A percentile compares a stretch with the other conserved stretches of the same genome.
Conservation (phyloP, 1,139 yeast species). For the Candida glucosophila region DNA sequence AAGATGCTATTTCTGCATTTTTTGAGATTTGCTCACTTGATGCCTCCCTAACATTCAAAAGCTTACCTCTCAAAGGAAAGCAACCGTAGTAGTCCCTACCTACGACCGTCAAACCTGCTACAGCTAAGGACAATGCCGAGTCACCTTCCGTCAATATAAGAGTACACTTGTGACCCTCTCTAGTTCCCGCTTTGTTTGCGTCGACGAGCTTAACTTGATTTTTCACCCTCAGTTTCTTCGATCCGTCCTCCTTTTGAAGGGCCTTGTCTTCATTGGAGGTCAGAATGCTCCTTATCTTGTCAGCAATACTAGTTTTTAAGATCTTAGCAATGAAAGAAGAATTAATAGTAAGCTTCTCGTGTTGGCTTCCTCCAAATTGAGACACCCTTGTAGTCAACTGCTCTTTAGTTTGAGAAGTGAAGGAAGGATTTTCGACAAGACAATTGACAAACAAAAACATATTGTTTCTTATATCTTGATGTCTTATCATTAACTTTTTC, state of each 20-base stretch:
- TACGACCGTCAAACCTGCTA: constrained; percentile 88
- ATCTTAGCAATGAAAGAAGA: constrained; percentile 70
- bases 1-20: constrained; percentile 89
- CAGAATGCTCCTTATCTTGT: constrained; percentile 75
- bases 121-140: constrained; percentile 89
- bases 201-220: constrained; percentile 88
- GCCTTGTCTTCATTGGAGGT: constrained; percentile 85
- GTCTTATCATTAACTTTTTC: constrained; percentile 68
- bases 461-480: constrained; percentile 82
- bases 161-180: constrained; percentile 86
- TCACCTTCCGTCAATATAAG: constrained; percentile 95
- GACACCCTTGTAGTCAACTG: constrained; percentile 83
- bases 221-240: constrained; percentile 75
- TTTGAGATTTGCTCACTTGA: constrained; percentile 88
- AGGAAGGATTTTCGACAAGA: constrained; percentile 92
- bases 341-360: constrained; percentile 53
- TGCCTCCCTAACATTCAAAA: constrained; percentile 93
- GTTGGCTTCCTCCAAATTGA: constrained; percentile 75
- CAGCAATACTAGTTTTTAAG: constrained; percentile 70
- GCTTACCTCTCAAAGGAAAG: constrained; percentile 91
- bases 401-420: constrained; percentile 96
- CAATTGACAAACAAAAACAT: constrained; percentile 90
- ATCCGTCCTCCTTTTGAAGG: constrained; percentile 84
- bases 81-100: constrained; percentile 96
- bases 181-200: constrained; percentile 95